Conservation (phyloP, 2,329 filamentous ascomycete genomes). For the Nakataea oryzae region DNA sequence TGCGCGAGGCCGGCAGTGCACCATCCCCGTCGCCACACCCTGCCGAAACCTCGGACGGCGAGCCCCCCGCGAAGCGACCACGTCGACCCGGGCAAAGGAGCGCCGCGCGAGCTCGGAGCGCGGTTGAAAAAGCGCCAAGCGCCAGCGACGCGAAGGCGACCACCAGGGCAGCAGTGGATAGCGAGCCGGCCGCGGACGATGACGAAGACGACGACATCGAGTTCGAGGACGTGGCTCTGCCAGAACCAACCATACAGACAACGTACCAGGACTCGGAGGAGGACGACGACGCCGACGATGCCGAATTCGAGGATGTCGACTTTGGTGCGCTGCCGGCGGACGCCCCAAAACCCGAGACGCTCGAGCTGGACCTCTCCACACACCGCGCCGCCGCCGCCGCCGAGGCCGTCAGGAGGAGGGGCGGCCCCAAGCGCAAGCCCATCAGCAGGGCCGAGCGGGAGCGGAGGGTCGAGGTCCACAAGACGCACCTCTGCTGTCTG, state of each 20-base stretch:
- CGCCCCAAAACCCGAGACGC: not conserved
- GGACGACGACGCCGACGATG: conserved; percentile 8
- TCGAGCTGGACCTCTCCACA: conserved; percentile 43
- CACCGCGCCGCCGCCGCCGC: conserved; percentile 23
- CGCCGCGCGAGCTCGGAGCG: not conserved
- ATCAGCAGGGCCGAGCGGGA: conserved; percentile 42
- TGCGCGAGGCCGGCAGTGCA: conserved; percentile 9
- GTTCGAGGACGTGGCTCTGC: conserved; percentile 12
- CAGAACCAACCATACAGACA: conserved; percentile 11
- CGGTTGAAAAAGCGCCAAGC: not conserved
- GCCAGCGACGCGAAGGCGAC: not conserved
- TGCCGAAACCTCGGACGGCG: not conserved
- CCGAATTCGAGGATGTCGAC: conserved; percentile 6
- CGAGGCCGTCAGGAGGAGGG: conserved; percentile 13
- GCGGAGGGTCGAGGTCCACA: conserved; percentile 67
- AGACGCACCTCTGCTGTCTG: conserved; percentile 74
- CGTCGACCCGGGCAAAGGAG: conserved; percentile 12
- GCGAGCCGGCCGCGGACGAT: conserved; percentile 2
- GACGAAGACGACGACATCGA: conserved; percentile 11
- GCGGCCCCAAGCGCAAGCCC: conserved; percentile 35
- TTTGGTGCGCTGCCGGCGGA: not conserved
- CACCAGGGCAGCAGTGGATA: not conserved
- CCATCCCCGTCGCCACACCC: not conserved
- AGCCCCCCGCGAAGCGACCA: conserved; percentile 10
- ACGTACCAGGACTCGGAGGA: conserved; percentile 9